Evolutionary conservation across 768 basidiomycete species (phyloP).

Genomic region (Mycena rebaudengoi): DNA sequence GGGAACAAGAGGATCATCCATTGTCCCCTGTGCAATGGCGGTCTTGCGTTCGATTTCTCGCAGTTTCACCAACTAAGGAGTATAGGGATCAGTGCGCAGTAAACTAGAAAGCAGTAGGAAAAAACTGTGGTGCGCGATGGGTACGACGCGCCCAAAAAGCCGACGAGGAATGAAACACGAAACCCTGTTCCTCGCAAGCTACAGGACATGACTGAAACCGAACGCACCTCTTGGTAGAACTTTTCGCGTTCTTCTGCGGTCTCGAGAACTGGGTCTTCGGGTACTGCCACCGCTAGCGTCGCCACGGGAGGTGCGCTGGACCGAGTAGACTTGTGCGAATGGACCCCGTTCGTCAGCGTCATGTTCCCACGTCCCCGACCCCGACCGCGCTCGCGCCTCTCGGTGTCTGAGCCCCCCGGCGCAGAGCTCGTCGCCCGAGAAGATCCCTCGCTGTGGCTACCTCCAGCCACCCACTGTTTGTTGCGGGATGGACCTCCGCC

Average conservation of each 20-base stretch:
- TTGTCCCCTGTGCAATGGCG: constrained; percentile 84
- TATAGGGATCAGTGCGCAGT: constrained; percentile 26
- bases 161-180: no score
- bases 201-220: neutral
- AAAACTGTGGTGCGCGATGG: no score
- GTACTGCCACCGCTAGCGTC: constrained; percentile 41
- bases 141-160: no score
- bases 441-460: constrained; percentile 45
- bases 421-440: constrained; percentile 45
- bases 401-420: constrained; percentile 52
- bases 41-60: constrained; percentile 76
- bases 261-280: constrained; percentile 63
- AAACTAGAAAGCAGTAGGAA: no score
- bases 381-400: constrained; percentile 69
- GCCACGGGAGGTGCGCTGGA: constrained; percentile 52
- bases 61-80: constrained; percentile 69
- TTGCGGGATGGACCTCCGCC: constrained; percentile 62
- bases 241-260: constrained; percentile 70
- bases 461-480: constrained; percentile 65
- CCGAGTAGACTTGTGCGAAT: constrained; percentile 45
- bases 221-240: constrained; percentile 76
- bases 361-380: constrained; percentile 46
- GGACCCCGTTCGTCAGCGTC: constrained; percentile 42
- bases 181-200: neutral
- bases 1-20: constrained; percentile 85